These are phyloP conservation scores for Aureobasidium sp. DNA, from an alignment of 2,329 filamentous ascomycete species.

Conservation along the genomic window DNA sequence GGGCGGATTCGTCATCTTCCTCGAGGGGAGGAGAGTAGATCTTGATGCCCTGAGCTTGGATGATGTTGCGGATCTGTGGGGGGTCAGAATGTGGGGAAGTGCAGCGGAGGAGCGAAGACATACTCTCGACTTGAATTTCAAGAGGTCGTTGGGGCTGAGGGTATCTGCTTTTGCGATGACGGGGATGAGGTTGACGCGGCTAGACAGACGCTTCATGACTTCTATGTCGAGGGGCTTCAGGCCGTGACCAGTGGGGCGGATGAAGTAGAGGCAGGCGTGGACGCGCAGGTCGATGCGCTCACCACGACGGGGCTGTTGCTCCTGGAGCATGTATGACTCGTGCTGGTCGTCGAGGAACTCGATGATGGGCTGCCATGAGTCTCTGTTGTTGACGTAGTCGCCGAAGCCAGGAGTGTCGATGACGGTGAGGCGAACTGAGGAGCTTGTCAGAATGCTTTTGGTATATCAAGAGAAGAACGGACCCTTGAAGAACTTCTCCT, in stretches of 20 bases:
- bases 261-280: slow-evolving; percentile 98
- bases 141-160: slow-evolving; percentile 82
- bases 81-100: slow-evolving; percentile 24
- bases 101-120: slow-evolving; percentile 29
- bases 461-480: slow-evolving; percentile 12
- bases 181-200: slow-evolving; percentile 95
- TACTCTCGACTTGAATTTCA: slow-evolving; percentile 93
- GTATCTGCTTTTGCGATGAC: slow-evolving; percentile 99
- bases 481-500: slow-evolving; percentile 99
- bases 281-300: slow-evolving; percentile 99
- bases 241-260: slow-evolving; percentile 95
- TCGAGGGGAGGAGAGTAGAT: slow-evolving; percentile 97
- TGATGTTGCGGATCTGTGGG: slow-evolving; percentile 78
- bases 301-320: slow-evolving; percentile 94
- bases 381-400: slow-evolving; percentile 99
- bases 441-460: slow-evolving; percentile 2
- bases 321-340: slow-evolving; percentile 99
- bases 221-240: slow-evolving; percentile 98
- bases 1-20: slow-evolving; percentile 95
- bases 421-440: slow-evolving; percentile 89
- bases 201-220: slow-evolving; percentile 99
- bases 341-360: slow-evolving; percentile 99
- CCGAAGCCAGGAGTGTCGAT: slow-evolving; percentile 99
- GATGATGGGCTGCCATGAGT: slow-evolving; percentile 99
- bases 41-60: slow-evolving; percentile 98